Conservation (phyloP, 2,329 filamentous ascomycete species). For the Cercospora citrullina region DNA sequence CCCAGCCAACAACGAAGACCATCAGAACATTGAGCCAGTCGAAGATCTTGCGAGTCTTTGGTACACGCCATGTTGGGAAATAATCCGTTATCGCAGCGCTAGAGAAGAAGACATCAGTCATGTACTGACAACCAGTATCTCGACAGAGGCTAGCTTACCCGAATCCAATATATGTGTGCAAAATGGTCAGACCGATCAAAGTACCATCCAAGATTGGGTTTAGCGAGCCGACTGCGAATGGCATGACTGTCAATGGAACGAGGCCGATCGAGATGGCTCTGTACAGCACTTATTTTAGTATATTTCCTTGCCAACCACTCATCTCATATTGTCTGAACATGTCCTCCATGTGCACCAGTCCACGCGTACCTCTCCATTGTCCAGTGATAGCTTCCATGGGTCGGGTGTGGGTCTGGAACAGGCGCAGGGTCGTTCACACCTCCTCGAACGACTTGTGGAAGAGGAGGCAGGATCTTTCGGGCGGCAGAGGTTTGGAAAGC, state of each 20-base stretch:
- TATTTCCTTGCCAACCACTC: not conserved
- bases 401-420: conserved; percentile 68
- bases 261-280: conserved; percentile 77
- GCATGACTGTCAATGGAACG: conserved; percentile 82
- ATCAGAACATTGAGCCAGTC: conserved; percentile 77
- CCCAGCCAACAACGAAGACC: conserved; percentile 79
- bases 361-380: conserved; percentile 72
- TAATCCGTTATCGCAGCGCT: conserved; percentile 84
- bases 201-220: conserved; percentile 87
- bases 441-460: conserved; percentile 58
- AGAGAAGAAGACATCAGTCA: not conserved
- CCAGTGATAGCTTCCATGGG: conserved; percentile 98
- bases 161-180: conserved; percentile 96
- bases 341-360: conserved; percentile 60
- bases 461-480: conserved; percentile 74
- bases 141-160: conserved; percentile 58
- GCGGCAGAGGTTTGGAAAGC: conserved; percentile 84
- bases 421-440: conserved; percentile 83
- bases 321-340: not conserved
- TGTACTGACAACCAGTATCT: not conserved
- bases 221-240: conserved; percentile 87
- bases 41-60: conserved; percentile 64
- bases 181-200: conserved; percentile 76
- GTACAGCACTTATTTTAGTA: conserved; percentile 11
- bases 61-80: conserved; percentile 70